Conservation (phyloP, 179 eudicot genomes). For the Drosera spatulata region DNA sequence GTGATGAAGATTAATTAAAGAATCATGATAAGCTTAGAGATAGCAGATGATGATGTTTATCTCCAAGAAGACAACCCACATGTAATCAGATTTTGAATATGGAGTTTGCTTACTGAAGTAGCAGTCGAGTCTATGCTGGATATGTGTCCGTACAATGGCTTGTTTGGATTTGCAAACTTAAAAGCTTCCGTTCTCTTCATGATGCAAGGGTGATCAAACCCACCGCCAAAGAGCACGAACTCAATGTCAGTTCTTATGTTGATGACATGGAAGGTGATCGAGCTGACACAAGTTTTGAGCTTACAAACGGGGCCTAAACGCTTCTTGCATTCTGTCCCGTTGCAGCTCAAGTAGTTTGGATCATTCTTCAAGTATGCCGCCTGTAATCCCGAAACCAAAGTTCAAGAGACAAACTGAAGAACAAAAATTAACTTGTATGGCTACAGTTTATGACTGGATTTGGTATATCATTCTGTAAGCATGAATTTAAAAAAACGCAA, state of each 20-base stretch:
- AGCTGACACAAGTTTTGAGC: slow-evolving; percentile 40
- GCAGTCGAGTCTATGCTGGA: slow-evolving; percentile 55
- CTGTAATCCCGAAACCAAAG: slow-evolving; percentile 13
- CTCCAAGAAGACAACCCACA: too few species aligned
- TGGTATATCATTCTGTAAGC: too few species aligned
- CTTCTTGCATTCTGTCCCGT: slow-evolving; percentile 34
- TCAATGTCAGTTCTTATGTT: not conserved
- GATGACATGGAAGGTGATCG: slow-evolving; percentile 11
- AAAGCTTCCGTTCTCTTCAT: slow-evolving; percentile 29
- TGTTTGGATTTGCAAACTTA: slow-evolving; percentile 47
- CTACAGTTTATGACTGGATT: not conserved
- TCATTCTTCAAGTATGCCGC: slow-evolving; percentile 59
- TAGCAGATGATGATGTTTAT: too few species aligned
- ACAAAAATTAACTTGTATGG: not conserved
- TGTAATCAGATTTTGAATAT: too few species aligned
- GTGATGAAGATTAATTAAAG: too few species aligned
- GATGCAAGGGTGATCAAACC: slow-evolving; percentile 60
- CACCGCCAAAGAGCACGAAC: slow-evolving; percentile 61
- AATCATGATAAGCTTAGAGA: too few species aligned
- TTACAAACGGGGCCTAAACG: slow-evolving; percentile 23
- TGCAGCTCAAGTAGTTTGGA: slow-evolving; percentile 54
- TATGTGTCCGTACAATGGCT: slow-evolving; percentile 61
- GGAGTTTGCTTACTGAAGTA: slow-evolving; percentile 30
- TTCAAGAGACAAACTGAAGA: not conserved
- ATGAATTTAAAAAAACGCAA: too few species aligned